Evolutionary conservation across 495 filamentous ascomycete genomes (phyloP), one percentile per base, ranked within the genome.

Genomic region (Aspergillus nanangensis): DNA sequence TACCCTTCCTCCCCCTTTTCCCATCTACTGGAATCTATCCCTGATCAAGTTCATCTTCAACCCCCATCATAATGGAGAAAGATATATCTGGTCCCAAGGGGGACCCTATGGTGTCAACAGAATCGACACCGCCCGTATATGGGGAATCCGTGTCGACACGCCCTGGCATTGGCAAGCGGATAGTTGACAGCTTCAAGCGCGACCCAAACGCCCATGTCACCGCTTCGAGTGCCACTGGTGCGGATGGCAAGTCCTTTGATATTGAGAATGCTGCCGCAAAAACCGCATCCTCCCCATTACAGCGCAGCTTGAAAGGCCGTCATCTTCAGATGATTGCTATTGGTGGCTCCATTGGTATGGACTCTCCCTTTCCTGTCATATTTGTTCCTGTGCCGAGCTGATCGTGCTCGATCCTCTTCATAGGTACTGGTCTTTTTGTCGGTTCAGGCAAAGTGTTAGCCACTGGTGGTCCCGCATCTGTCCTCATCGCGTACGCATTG

Each of bases 241-340:
- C 77, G 29, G 76, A 84, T 72, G 79, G 77, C 5, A 77, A 80
- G 22, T 74, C 77, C 37, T 93, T 82, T 60, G 88, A 96, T 67
- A 48, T 87, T 32, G 84, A 91, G 46, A 67, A 70, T 41, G 93
- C 90, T 4, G 87, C 83, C 5, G 57, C 78, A 19, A 82, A 80
- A 32, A 91, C 91, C 0, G 90, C 92, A 0, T 73, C 80, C 39
- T 86, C 89, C 15, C 83, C 83, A 13, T 74, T 98, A 22, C 78
- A 84, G 39, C 72, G 93, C 47, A 77, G 77, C 53, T 62, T 96
- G 41, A 93, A 94, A 65, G 82, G 84, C 13, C 76, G 90, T 32
- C 91, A 96, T 72, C 61, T 96, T 51, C 90, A 95, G 74, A 95
- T 96, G 90, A 95, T 96, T 72, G 91, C 91, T 5, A 94, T 96